Evolutionary conservation across 208 protist species (phyloP).

Genomic region (Leishmania lainsoni): DNA sequence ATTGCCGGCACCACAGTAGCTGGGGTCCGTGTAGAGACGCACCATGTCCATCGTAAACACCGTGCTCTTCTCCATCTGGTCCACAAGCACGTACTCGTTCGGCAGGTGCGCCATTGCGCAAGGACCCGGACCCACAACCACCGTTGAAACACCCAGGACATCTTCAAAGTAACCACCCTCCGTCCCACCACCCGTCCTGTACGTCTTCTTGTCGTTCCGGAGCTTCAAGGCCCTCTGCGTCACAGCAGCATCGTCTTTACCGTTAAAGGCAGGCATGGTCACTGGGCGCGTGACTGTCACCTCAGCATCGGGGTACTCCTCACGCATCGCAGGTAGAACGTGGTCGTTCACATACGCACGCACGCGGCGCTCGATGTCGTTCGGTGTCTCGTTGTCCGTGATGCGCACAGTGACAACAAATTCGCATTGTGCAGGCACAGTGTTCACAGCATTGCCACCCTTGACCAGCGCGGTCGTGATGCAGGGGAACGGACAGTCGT

Average conservation of each 20-base stretch:
- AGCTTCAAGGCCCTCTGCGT: conserved; percentile 31
- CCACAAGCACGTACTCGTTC: conserved; percentile 60
- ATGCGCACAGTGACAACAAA: conserved; percentile 48
- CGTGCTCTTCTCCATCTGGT: conserved; percentile 39
- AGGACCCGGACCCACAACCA: conserved; percentile 55
- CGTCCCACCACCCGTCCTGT: conserved; percentile 40
- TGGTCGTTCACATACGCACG: conserved; percentile 38
- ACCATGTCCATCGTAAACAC: conserved; percentile 43
- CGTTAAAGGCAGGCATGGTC: conserved; percentile 37
- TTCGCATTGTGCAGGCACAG: conserved; percentile 54
- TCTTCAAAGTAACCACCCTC: conserved; percentile 70
- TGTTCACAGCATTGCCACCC: conserved; percentile 53
- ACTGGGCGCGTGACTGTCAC: conserved; percentile 22
- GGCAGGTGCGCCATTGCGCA: conserved; percentile 49
- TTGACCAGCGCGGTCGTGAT: conserved; percentile 43
- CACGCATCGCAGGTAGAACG: conserved; percentile 41
- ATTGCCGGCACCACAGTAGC: conserved; percentile 17
- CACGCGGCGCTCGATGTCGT: conserved; percentile 32
- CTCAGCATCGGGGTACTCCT: conserved; percentile 43
- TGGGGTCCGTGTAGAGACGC: conserved; percentile 30
- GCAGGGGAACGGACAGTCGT: conserved; percentile 34
- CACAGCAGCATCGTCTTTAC: conserved; percentile 40
- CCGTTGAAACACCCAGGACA: conserved; percentile 47
- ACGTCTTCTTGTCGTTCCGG: conserved; percentile 12
- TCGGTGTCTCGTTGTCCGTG: conserved; percentile 27